Evolutionary conservation across 1,284 basidiomycete genomes (phyloP), one percentile per base, ranked within the genome.

Genomic region (Cerioporus squamosus): DNA sequence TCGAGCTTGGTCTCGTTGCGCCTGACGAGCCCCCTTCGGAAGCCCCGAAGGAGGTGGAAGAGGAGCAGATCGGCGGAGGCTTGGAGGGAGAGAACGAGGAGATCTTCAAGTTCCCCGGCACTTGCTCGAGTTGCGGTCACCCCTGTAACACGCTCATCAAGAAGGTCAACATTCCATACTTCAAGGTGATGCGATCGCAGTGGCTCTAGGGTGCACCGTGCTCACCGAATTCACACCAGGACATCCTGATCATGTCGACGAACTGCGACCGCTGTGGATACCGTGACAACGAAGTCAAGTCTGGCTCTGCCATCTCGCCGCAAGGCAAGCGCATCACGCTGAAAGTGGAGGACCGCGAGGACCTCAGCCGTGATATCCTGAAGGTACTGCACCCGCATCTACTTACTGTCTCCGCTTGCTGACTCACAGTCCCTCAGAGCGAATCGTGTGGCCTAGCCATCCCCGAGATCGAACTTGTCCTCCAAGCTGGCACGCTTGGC

Each of bases 211-310:
- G 29, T 12, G 15, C 20, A 20, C 17, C 14, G 24, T 20, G 44
- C 17, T 39, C 7, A 31, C 1, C 2, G 10, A 36, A 36, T 29
- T 29, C 9, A 5, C 26, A 36, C 62, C n/a, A 95, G 92, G 95
- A 99, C 70, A 91, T 97, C 60, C 80, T 99, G 62, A 96, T 99
- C 77, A 99, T 99, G 97, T 97, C 96, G 24, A 97, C 96, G 24
- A 97, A 98, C 72, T 99, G 97, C 75, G 93, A 94, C 55, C 76
- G 79, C 55, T 99, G 97, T 74, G 97, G 97, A 1, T 99, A 98
- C 77, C 84, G 94, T 65, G 97, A 99, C 77, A 98, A 97, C 72
- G 97, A 99, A 77, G 92, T 99, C 70, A 99, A 99, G 75, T 93
- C 94, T 7, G 95, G 97, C 23, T 79, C 90, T 2, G 95, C 95